A percentile compares a stretch with the other conserved stretches of the same genome.
These are phyloP conservation scores for Copromyces sp. DNA, from an alignment of 495 filamentous ascomycete genomes.

Conservation along the genomic window DNA sequence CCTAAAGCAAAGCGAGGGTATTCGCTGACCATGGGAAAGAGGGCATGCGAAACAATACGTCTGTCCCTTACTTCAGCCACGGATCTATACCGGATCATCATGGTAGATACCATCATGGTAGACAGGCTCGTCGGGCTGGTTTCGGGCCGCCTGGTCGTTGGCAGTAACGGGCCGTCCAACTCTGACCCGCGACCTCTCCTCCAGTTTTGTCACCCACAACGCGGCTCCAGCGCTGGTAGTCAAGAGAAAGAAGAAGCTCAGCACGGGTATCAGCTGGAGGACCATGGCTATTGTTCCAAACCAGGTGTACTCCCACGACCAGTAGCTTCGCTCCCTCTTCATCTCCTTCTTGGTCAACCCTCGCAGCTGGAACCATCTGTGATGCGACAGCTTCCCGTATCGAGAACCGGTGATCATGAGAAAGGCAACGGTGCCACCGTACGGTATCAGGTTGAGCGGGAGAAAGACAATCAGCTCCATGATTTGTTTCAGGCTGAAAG, in stretches of 20 bases:
- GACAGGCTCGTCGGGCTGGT: slow-evolving; percentile 12
- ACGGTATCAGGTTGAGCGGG: slow-evolving; percentile 82
- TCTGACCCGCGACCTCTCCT: slow-evolving; percentile 24
- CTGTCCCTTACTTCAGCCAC: not conserved
- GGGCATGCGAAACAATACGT: not conserved
- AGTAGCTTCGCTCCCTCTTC: slow-evolving; percentile 53
- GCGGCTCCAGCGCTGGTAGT: slow-evolving; percentile 72
- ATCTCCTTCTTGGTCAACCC: slow-evolving; percentile 53
- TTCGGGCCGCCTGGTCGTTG: slow-evolving; percentile 7
- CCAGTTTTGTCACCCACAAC: slow-evolving; percentile 63
- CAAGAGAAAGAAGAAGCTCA: slow-evolving; percentile 80
- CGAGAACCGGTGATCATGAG: slow-evolving; percentile 55
- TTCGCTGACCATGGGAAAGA: not conserved
- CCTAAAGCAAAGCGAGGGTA: not conserved
- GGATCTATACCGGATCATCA: slow-evolving; percentile 17
- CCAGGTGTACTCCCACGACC: slow-evolving; percentile 57
- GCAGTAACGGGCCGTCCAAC: slow-evolving; percentile 15
- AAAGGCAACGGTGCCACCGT: slow-evolving; percentile 72
- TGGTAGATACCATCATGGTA: slow-evolving; percentile 19
- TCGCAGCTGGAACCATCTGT: slow-evolving; percentile 72
- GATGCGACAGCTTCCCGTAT: slow-evolving; percentile 49
- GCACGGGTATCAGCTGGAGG: slow-evolving; percentile 66
- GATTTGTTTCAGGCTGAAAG: slow-evolving; percentile 66
- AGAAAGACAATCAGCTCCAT: slow-evolving; percentile 67
- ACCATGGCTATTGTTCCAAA: slow-evolving; percentile 47